phyloP scores from a whole-genome alignment of 108 stramenopile genomes.

The Pseudonitzschia multistriata region DNA sequence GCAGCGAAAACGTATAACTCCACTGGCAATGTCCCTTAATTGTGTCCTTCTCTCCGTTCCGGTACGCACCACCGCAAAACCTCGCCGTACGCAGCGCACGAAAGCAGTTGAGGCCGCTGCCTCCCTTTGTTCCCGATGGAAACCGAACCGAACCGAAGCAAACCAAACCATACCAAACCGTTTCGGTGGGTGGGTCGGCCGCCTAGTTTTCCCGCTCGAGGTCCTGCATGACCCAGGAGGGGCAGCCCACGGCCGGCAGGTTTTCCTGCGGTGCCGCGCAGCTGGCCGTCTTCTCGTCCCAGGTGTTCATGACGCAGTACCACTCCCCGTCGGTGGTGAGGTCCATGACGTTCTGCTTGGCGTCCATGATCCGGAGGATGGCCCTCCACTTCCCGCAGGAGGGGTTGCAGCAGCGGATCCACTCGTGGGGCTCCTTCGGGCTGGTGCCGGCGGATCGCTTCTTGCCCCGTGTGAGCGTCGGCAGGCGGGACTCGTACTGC shows the following conservation, averaged over 20 bases:
- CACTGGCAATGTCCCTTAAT: too few species aligned
- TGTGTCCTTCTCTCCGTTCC: too few species aligned
- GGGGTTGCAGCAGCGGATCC: slow-evolving; percentile 87
- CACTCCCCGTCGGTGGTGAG: slow-evolving; percentile 72
- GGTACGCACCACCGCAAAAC: too few species aligned
- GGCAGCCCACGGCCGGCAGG: slow-evolving; percentile 80
- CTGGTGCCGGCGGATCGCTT: slow-evolving; percentile 49
- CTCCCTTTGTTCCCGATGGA: too few species aligned
- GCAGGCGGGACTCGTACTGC: slow-evolving; percentile 74
- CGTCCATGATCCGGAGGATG: slow-evolving; percentile 77
- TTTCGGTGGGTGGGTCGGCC: not conserved
- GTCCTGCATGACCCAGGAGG: slow-evolving; percentile 85
- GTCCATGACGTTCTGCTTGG: slow-evolving; percentile 57
- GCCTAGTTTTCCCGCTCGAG: not conserved
- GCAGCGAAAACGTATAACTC: too few species aligned
- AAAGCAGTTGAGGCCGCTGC: too few species aligned
- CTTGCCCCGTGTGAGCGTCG: slow-evolving; percentile 57
- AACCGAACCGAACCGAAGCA: too few species aligned
- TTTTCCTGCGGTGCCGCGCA: slow-evolving; percentile 90
- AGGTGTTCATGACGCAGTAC: slow-evolving; percentile 93
- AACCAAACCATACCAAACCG: too few species aligned
- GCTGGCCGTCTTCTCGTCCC: slow-evolving; percentile 88
- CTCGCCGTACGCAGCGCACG: too few species aligned
- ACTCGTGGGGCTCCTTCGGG: slow-evolving; percentile 83
- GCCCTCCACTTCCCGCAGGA: slow-evolving; percentile 86